Evolutionary conservation across 208 protist species (phyloP), one percentile per base, ranked within the genome.

Genomic region (Crithidia fasciculata): DNA sequence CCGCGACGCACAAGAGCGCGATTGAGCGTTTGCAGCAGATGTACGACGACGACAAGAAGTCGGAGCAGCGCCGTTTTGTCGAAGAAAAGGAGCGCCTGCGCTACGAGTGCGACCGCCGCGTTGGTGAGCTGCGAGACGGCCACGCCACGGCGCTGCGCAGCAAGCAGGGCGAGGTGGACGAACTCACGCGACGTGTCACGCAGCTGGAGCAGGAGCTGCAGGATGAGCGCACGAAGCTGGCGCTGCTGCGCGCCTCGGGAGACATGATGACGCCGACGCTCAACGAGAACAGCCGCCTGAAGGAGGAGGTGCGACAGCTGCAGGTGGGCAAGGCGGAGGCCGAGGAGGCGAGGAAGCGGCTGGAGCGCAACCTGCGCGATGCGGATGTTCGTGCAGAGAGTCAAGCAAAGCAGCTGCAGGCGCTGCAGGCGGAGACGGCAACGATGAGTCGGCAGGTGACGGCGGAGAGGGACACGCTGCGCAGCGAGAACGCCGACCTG

Each of bases 31-130:
- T 94, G 16, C 87, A 93, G 69, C 77, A 86, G 19, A 70, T 84
- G 55, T 92, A 89, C 85, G 91, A 96, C 18, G 89, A 92, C 16
- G 89, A 94, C 68, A 94, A 89, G 76, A 76, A 69, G 55, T 47
- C 82, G 53, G 70, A 71, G 45, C 85, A 88, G 71, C 79, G 84
- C 44, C 80, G 76, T 63, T 81, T 83, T 69, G 52, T 70, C 9
- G 89, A 88, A 58, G 91, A 96, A 55, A 80, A 80, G 10, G 85
- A 92, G 37, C 84, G 86, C 5, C 57, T 83, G 4, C 45, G 69
- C 15, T 81, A 78, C 56, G 83, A 86, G 37, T 78, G 87, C 57
- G 87, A 91, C 15, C 60, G 81, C 4, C 71, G 76, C 19, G 61
- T 89, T 16, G 76, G 62, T 55, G 88, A 94, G 55, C 58, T 84